Evolutionary conservation across 371 early-diverging fungal genomes (phyloP).

Genomic region (Mucor piriformis): DNA sequence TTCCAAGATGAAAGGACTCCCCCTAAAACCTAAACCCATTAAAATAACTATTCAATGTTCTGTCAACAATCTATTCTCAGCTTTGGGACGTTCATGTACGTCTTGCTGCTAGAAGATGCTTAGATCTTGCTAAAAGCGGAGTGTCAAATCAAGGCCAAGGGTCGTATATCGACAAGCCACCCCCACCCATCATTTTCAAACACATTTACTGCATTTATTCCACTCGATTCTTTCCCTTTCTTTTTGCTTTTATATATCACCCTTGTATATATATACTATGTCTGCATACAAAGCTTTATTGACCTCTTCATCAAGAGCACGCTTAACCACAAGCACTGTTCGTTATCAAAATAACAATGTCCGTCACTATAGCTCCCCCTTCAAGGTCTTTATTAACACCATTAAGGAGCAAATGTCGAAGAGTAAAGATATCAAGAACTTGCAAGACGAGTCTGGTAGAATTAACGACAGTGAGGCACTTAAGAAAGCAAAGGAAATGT

Average conservation of each 20-base stretch:
- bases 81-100: no score
- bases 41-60: no score
- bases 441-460: slow-evolving; percentile 82
- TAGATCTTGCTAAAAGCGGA: no score
- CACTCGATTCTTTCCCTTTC: slow-evolving; percentile 12
- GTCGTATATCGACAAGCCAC: slow-evolving; percentile 11
- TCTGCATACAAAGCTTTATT: slow-evolving; percentile 23
- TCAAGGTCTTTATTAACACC: slow-evolving; percentile 77
- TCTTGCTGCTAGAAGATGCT: no score
- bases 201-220: slow-evolving; percentile 1
- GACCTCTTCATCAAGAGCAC: slow-evolving; percentile 14
- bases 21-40: no score
- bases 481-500: slow-evolving; percentile 85
- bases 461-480: slow-evolving; percentile 87
- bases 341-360: slow-evolving; percentile 23
- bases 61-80: no score
- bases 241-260: neutral
- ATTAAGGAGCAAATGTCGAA: slow-evolving; percentile 90
- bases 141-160: slow-evolving; percentile 1
- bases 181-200: slow-evolving; percentile 7
- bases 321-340: slow-evolving; percentile 1
- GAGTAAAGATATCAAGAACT: slow-evolving; percentile 90
- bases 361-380: slow-evolving; percentile 50
- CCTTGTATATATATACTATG: slow-evolving; percentile 3
- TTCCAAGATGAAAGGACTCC: no score